phyloP scores from a whole-genome alignment of 805 yeast genomes.

The Grigorovia humatica region DNA sequence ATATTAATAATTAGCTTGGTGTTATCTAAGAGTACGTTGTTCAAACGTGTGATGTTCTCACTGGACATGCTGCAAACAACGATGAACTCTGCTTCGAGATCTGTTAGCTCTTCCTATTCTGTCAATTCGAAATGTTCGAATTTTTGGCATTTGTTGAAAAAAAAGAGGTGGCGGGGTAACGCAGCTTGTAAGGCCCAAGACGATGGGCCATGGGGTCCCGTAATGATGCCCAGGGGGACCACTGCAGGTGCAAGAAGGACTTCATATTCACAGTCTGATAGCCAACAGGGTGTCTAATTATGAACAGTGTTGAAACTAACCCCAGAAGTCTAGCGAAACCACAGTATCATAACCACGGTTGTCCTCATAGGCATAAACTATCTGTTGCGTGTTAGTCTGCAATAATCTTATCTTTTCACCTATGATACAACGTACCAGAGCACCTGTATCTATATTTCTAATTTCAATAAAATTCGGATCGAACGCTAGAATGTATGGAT shows the following conservation, averaged over 20 bases:
- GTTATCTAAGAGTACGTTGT: not conserved
- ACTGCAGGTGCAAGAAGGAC: too few species aligned
- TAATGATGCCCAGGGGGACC: not conserved
- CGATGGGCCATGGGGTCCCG: not conserved
- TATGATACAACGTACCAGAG: slow-evolving; percentile 72
- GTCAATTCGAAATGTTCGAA: not conserved
- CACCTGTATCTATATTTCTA: slow-evolving; percentile 81
- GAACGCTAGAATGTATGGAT: slow-evolving; percentile 86
- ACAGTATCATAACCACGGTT: slow-evolving; percentile 87
- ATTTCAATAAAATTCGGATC: slow-evolving; percentile 87
- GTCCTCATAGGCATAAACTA: slow-evolving; percentile 83
- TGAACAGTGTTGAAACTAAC: slow-evolving; percentile 12
- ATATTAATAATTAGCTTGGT: not conserved
- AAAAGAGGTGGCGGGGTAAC: not conserved
- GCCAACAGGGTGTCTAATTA: not conserved
- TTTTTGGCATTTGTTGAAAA: not conserved
- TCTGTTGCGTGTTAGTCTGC: slow-evolving; percentile 88
- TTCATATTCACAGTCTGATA: too few species aligned
- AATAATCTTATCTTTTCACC: slow-evolving; percentile 87
- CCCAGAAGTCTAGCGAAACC: slow-evolving; percentile 88
- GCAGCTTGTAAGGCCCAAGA: not conserved
- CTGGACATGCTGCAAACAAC: not conserved
- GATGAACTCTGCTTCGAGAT: not conserved
- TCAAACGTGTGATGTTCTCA: not conserved
- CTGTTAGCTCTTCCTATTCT: not conserved